Percentiles rank a stretch among this genome's conserved stretches.
phyloP scores from a whole-genome alignment of 2,329 filamentous ascomycete species.

The Sarocladiaceae sp. region DNA sequence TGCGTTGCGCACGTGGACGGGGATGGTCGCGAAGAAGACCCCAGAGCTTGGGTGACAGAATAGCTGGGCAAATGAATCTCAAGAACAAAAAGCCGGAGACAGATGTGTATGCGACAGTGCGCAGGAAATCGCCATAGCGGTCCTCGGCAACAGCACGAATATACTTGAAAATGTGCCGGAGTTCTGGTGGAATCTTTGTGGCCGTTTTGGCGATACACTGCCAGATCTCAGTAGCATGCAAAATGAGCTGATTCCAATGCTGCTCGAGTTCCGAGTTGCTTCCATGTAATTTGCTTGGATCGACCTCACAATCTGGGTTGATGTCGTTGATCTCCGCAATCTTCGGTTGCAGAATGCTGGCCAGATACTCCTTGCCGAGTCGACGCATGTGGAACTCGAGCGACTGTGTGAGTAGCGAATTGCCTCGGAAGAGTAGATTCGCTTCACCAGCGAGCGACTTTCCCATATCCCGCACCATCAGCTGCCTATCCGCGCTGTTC shows the following conservation, averaged over 20 bases:
- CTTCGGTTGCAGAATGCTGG: slow-evolving; percentile 81
- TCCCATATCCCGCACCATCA: slow-evolving; percentile 71
- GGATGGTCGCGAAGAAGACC: slow-evolving; percentile 81
- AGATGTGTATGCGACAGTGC: slow-evolving; percentile 87
- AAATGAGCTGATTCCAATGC: slow-evolving; percentile 76
- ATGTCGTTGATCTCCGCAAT: slow-evolving; percentile 85
- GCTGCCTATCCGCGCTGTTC: slow-evolving; percentile 58
- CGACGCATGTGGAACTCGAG: slow-evolving; percentile 95
- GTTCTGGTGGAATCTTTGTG: slow-evolving; percentile 70
- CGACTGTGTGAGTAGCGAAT: slow-evolving; percentile 88
- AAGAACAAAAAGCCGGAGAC: slow-evolving; percentile 94
- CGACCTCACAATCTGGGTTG: slow-evolving; percentile 91
- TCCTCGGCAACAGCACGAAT: slow-evolving; percentile 91
- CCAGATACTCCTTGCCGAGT: slow-evolving; percentile 86
- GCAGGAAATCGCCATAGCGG: slow-evolving; percentile 86
- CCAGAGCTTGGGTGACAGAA: slow-evolving; percentile 91
- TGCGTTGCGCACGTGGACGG: slow-evolving; percentile 75
- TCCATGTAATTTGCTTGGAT: slow-evolving; percentile 68
- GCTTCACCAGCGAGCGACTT: slow-evolving; percentile 81
- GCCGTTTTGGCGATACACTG: slow-evolving; percentile 74
- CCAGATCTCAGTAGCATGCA: slow-evolving; percentile 80
- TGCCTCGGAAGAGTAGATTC: slow-evolving; percentile 91
- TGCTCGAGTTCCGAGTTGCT: slow-evolving; percentile 67
- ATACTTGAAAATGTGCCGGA: slow-evolving; percentile 84
- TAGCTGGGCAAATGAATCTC: slow-evolving; percentile 93